phyloP scores from a whole-genome alignment of 108 stramenopile genomes.

The Skeletonema potamos region DNA sequence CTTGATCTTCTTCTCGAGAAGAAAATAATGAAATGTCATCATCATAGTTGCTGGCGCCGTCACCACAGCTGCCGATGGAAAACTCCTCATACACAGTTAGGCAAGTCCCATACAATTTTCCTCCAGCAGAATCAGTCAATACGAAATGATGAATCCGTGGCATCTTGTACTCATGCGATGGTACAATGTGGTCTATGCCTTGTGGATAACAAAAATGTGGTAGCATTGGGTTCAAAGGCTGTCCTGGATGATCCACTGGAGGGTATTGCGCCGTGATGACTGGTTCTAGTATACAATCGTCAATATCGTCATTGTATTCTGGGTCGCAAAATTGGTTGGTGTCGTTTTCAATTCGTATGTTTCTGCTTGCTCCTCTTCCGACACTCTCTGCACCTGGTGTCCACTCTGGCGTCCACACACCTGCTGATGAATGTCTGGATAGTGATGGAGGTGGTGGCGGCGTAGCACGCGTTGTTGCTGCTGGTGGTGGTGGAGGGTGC shows the following conservation, averaged over 20 bases:
- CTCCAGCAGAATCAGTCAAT: constrained; percentile 78
- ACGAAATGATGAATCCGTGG: constrained; percentile 87
- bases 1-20: constrained; percentile 26
- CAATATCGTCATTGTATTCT: constrained; percentile 36
- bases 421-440: neutral
- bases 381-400: neutral
- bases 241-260: constrained; percentile 61
- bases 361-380: constrained; percentile 29
- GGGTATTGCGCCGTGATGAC: constrained; percentile 82
- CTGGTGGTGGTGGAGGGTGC: neutral
- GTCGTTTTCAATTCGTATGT: constrained; percentile 34
- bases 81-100: constrained; percentile 88
- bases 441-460: neutral
- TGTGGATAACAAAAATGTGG: constrained; percentile 82
- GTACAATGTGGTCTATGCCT: constrained; percentile 62
- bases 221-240: constrained; percentile 83
- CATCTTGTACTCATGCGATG: constrained; percentile 63
- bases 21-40: constrained; percentile 23
- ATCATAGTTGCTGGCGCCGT: neutral
- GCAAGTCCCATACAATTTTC: constrained; percentile 84
- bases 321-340: constrained; percentile 2
- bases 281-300: constrained; percentile 57
- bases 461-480: neutral
- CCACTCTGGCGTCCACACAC: neutral
- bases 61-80: constrained; percentile 15